Conservation (phyloP, 371 early-diverging fungal species). For the Mucor piriformis region DNA sequence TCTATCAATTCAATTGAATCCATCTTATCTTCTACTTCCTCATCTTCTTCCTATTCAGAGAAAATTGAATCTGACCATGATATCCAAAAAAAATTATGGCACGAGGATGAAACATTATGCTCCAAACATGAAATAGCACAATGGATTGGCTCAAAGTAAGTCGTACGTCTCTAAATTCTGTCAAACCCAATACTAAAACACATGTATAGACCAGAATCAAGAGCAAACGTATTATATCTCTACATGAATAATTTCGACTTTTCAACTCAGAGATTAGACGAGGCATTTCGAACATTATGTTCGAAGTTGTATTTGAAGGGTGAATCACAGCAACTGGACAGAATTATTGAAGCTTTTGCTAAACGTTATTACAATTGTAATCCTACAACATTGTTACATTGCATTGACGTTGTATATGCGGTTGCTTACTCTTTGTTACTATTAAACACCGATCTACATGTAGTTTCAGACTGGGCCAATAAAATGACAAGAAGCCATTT, state of each 20-base stretch:
- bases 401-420: slow-evolving; percentile 72
- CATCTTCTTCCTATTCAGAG: neutral
- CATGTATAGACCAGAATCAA: slow-evolving; percentile 8
- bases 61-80: neutral
- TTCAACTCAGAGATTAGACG: slow-evolving; percentile 63
- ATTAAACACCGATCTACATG: slow-evolving; percentile 90
- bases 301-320: slow-evolving; percentile 73
- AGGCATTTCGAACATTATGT: slow-evolving; percentile 75
- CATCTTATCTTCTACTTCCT: neutral
- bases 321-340: slow-evolving; percentile 89
- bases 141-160: slow-evolving; percentile 21
- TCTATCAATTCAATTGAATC: neutral
- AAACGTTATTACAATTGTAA: slow-evolving; percentile 81
- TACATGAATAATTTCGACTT: slow-evolving; percentile 84
- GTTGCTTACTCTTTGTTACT: slow-evolving; percentile 82
- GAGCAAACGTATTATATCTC: slow-evolving; percentile 25
- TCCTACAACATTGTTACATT: slow-evolving; percentile 20
- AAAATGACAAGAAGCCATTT: slow-evolving; percentile 59
- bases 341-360: slow-evolving; percentile 80
- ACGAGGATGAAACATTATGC: slow-evolving; percentile 18
- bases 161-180: neutral
- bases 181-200: neutral
- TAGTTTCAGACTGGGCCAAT: slow-evolving; percentile 53
- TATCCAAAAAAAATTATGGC: slow-evolving; percentile 19
- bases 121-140: slow-evolving; percentile 22